Evolutionary conservation across 306 rosid species (phyloP), one percentile per base, ranked within the genome.

Genomic region (Lablab purpureus): DNA sequence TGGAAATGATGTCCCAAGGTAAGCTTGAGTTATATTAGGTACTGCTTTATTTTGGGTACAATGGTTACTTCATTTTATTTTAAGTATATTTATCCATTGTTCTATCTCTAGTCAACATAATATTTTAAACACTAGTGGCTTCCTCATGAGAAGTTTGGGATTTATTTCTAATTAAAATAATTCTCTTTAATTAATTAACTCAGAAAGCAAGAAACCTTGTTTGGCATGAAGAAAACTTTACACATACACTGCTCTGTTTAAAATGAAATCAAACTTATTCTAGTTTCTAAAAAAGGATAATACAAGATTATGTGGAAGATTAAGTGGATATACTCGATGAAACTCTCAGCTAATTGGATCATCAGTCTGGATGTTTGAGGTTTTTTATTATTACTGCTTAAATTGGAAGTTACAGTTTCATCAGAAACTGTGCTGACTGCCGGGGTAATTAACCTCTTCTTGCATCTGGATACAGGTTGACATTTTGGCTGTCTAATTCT

Each of bases 1-100:
- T 83, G 99, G 99, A 80, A 93, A 93, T 87, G 98, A 95, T 74
- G 99, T 95, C 69, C 97, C 98, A 17, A 95, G 99, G 99, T 93
- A 86, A 62, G 46, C 43, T 55, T 68, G 47, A 55, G 41, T 74
- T 49, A 19, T 30, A 4, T 80, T 21, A 40, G 21, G 75, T 69
- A 63, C 17, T 80, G 17, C 32, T 41, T 87, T 62, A 74, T 60
- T 21, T 66, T 58, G 3, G 52, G n/a, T 43, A 34, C 52, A 54
- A 3, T 59, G 60, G 55, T 77, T 71, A 71, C 22, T 80, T 30
- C 28, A 68, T 81, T 68, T 77, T 56, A 25, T 43, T 73, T 27
- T 22, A 8, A 46, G 22, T 52, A 56, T 71, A 12, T 60, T 28
- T 55, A 21, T 13, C 43, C 71, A 5, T 32, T 32, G 45, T 82